phyloP scores from a whole-genome alignment of 805 yeast genomes.

The Blastobotrys terrestris region DNA sequence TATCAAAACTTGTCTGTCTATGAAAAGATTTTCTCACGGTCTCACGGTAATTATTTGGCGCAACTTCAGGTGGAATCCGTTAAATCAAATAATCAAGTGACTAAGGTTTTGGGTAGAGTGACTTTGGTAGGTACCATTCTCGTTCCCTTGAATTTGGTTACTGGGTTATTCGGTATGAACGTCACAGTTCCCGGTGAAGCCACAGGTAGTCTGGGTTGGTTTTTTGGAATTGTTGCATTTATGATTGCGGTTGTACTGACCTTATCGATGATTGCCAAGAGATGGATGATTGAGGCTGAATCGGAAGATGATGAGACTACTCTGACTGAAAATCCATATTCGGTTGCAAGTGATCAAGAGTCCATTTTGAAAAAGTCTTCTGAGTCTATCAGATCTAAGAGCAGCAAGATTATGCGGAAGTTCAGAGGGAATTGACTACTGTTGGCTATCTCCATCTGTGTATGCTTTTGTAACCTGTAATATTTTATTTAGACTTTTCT shows the following conservation, averaged over 20 bases:
- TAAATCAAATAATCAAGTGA: constrained; percentile 75
- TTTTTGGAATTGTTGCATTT: constrained; percentile 58
- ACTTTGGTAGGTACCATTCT: constrained; percentile 85
- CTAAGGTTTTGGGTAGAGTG: constrained; percentile 82
- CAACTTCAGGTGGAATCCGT: constrained; percentile 91
- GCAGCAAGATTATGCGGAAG: not conserved
- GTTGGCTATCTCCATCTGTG: not conserved
- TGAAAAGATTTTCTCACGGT: constrained; percentile 87
- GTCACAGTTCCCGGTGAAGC: constrained; percentile 75
- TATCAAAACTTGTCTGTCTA: constrained; percentile 82
- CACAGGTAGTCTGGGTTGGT: constrained; percentile 49
- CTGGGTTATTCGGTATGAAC: constrained; percentile 96
- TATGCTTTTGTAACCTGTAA: not conserved
- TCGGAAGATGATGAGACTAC: not conserved
- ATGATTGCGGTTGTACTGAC: constrained; percentile 37
- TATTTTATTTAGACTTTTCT: not conserved
- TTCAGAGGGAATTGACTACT: not conserved
- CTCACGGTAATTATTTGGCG: constrained; percentile 88
- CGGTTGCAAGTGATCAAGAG: constrained; percentile 1
- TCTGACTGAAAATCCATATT: not conserved
- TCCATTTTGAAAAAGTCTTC: not conserved
- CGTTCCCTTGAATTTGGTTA: constrained; percentile 82
- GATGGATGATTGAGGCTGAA: constrained; percentile 16
- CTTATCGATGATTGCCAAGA: constrained; percentile 36
- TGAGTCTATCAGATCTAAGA: not conserved